Percentiles rank a stretch among this genome's conserved stretches.
phyloP scores from a whole-genome alignment of 2,329 filamentous ascomycete genomes.

The Talaromyces sp. region DNA sequence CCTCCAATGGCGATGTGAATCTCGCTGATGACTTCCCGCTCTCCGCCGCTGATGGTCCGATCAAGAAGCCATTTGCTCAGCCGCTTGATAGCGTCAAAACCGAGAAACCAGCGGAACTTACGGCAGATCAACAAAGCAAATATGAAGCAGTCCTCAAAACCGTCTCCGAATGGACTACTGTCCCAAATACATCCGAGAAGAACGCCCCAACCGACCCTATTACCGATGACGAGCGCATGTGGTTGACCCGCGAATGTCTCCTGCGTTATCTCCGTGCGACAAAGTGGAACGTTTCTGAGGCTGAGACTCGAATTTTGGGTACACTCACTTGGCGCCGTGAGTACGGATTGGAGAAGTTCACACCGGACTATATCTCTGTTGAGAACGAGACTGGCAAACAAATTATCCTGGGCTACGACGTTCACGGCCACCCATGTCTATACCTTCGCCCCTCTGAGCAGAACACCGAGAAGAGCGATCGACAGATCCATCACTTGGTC shows the following conservation, averaged over 20 bases:
- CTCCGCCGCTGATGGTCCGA: slow-evolving; percentile 43
- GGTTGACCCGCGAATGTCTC: slow-evolving; percentile 89
- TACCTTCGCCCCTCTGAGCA: slow-evolving; percentile 89
- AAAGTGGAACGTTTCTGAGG: slow-evolving; percentile 79
- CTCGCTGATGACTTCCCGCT: slow-evolving; percentile 32
- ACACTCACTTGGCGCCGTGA: slow-evolving; percentile 89
- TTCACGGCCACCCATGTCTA: slow-evolving; percentile 79
- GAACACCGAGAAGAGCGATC: slow-evolving; percentile 83
- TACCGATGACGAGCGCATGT: slow-evolving; percentile 79
- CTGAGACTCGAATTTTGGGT: slow-evolving; percentile 75
- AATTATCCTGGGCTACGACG: slow-evolving; percentile 84
- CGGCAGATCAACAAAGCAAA: slow-evolving; percentile 75
- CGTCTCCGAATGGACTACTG: slow-evolving; percentile 70
- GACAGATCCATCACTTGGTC: slow-evolving; percentile 90
- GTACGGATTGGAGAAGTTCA: slow-evolving; percentile 75
- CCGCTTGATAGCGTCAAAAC: slow-evolving; percentile 64
- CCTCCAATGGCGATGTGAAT: slow-evolving; percentile 18
- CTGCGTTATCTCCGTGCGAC: slow-evolving; percentile 90
- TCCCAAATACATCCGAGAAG: slow-evolving; percentile 66
- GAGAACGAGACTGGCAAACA: slow-evolving; percentile 99
- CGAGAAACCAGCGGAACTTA: slow-evolving; percentile 62
- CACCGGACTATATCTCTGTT: slow-evolving; percentile 82
- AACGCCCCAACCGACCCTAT: slow-evolving; percentile 64
- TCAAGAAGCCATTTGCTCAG: slow-evolving; percentile 61
- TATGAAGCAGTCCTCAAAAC: slow-evolving; percentile 75